Evolutionary conservation across 1,139 yeast species (phyloP).

Genomic region (Debaryomyces robertsiae): DNA sequence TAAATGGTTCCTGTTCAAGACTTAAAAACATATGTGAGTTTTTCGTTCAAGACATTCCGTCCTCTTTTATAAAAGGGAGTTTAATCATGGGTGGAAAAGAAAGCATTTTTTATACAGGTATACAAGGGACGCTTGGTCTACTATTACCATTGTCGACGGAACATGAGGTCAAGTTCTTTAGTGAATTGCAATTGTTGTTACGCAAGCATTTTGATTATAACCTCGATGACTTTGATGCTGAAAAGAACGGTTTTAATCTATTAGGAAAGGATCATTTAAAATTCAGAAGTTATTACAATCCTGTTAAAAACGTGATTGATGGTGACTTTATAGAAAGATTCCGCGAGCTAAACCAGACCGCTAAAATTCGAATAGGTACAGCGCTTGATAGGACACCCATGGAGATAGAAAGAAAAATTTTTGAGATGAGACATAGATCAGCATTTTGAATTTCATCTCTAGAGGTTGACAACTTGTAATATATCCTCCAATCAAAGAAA

Average conservation of each 20-base stretch:
- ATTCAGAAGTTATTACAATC: conserved; percentile 78
- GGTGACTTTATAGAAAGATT: conserved; percentile 82
- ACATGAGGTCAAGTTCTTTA: conserved; percentile 64
- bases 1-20: conserved; percentile 59
- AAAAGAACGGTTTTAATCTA: conserved; percentile 27
- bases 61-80: conserved; percentile 56
- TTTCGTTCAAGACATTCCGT: conserved; percentile 70
- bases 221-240: conserved; percentile 33
- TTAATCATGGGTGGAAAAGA: conserved; percentile 68
- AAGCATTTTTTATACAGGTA: conserved; percentile 67
- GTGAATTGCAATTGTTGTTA: conserved; percentile 54
- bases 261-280: conserved; percentile 69
- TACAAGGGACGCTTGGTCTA: conserved; percentile 81
- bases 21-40: conserved; percentile 60
- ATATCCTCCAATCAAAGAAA: too few species aligned
- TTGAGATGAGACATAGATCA: conserved; percentile 57
- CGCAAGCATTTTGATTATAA: conserved; percentile 34
- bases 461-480: too few species aligned
- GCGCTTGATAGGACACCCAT: conserved; percentile 56
- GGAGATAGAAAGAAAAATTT: conserved; percentile 63
- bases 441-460: conserved; percentile 43
- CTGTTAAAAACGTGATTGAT: conserved; percentile 75
- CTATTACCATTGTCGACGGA: conserved; percentile 66
- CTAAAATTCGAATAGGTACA: conserved; percentile 52
- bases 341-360: conserved; percentile 34